Base-by-base conservation (phyloP, 1,284 basidiomycete genomes). In the Microbotryum violaceum region DNA sequence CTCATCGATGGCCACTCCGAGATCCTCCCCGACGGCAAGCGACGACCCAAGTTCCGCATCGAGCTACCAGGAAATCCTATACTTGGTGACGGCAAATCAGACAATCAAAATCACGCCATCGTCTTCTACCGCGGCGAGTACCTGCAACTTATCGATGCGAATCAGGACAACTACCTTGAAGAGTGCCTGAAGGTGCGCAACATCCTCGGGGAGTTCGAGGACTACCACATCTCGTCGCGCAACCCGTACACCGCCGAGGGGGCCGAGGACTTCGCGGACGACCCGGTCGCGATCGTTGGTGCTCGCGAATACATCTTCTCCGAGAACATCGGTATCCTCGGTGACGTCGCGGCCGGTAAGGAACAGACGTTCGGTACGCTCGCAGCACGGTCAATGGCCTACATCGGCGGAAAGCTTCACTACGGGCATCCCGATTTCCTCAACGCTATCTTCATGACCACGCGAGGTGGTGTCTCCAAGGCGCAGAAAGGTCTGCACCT, bases 251-350 rank as follows among this genome's bases (percentile, higher is more conserved):
- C 89, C 23, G 84, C 87, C 75, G 89, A 94, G 44, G 74, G 74
- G 46, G 71, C 75, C 52, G 64, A 71, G 56, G 73, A 59, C 48
- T 64, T 62, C 33, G 54, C 71, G 71, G 85, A 85, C 70, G 78
- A 88, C 55, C 94, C 94, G 20, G 90, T 98, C 44, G 96, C 96
- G 21, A 98, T 98, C 72, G 88, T 99, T 66, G 94, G 96, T 77
- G 92, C 94, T 23, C 86, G 96, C 78, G 96, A 99, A 81, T 99
- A 98, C 78, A 97, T 98, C 76, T 98, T 98, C 81, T 98, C 96
- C 56, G 96, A 99, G 80, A 97, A 97, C 78, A 98, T 98, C 70
- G 94, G 94, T 83, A 94, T 98, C 72, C 82, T 99, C 54, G 94
- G 94, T 77, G 94, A 99, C 77, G 83, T 98, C 57, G 94, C 94